A percentile compares a stretch with the other conserved stretches of the same genome.
These are phyloP conservation scores for Epichloe festucae DNA, from an alignment of 2,329 filamentous ascomycete genomes.

Conservation along the genomic window DNA sequence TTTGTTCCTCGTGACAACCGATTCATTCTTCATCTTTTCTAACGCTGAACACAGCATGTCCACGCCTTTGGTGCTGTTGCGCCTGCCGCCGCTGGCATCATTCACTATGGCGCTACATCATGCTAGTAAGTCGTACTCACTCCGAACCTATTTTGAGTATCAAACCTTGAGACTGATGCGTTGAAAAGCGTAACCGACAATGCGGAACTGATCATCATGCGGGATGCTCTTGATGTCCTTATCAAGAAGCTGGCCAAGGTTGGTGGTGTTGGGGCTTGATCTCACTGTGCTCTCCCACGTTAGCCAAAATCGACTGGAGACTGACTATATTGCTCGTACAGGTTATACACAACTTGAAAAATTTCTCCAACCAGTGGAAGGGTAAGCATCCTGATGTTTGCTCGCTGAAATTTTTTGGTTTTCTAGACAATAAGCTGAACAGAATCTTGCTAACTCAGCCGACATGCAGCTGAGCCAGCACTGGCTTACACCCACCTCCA, in stretches of 20 bases:
- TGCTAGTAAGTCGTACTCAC: neutral
- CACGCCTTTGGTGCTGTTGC: conserved; percentile 62
- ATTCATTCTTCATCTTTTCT: conserved; percentile 1
- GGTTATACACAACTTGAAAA: conserved; percentile 60
- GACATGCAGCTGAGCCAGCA: conserved; percentile 37
- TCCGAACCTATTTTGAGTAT: no score
- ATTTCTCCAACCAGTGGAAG: conserved; percentile 64
- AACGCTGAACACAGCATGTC: conserved; percentile 38
- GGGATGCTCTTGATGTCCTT: conserved; percentile 56
- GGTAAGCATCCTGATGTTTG: conserved; percentile 18
- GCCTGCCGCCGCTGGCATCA: conserved; percentile 68
- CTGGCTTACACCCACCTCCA: conserved; percentile 68
- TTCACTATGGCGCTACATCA: conserved; percentile 50
- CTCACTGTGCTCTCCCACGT: no score
- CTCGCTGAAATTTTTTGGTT: neutral
- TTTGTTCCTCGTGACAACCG: neutral
- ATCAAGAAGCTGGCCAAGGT: conserved; percentile 67
- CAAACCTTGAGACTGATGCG: no score
- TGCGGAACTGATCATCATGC: conserved; percentile 59
- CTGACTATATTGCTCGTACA: conserved; percentile 12
- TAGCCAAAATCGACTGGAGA: no score
- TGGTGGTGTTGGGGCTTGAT: no score
- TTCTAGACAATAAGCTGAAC: neutral
- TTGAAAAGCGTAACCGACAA: conserved; percentile 50
- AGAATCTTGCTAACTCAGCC: neutral